Evolutionary conservation across 23 red algal species (phyloP).

Genomic region (Gracilaria gracilis): DNA sequence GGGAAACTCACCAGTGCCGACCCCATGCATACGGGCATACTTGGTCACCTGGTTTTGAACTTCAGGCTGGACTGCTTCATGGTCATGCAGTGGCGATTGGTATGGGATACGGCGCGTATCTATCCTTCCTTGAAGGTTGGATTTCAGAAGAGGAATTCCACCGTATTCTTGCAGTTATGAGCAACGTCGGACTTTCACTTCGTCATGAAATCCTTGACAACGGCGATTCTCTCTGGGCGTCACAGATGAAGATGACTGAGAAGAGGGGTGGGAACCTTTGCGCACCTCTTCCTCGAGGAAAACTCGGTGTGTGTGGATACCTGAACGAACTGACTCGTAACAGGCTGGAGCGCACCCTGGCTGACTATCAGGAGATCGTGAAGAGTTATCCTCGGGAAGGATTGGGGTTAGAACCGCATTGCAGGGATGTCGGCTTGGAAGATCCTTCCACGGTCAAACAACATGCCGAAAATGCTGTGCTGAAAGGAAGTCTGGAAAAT

Average conservation of each 20-base stretch:
- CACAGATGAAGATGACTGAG: conserved; percentile 84
- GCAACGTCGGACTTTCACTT: conserved; percentile 64
- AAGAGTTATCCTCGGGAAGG: conserved; percentile 74
- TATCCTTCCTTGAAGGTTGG: conserved; percentile 74
- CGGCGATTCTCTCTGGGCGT: conserved; percentile 52
- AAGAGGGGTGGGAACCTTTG: conserved; percentile 83
- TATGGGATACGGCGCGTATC: conserved; percentile 79
- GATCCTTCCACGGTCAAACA: conserved; percentile 85
- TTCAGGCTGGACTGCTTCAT: conserved; percentile 78
- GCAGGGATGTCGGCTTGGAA: conserved; percentile 76
- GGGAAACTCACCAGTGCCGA: conserved; percentile 85
- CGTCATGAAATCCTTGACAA: conserved; percentile 76
- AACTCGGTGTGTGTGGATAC: conserved; percentile 74
- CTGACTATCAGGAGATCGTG: conserved; percentile 69
- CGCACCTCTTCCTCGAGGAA: conserved; percentile 62
- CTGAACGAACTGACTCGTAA: conserved; percentile 61
- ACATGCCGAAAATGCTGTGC: conserved; percentile 76
- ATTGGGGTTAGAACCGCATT: conserved; percentile 71
- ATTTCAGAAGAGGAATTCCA: conserved; percentile 75
- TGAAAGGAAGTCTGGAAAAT: conserved; percentile 35
- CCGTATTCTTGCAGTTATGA: conserved; percentile 72
- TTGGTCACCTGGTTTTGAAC: conserved; percentile 80
- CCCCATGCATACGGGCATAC: conserved; percentile 84
- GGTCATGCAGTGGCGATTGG: conserved; percentile 81
- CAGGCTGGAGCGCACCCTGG: conserved; percentile 58